A percentile compares a stretch with the other conserved stretches of the same genome.
Evolutionary conservation across 169 alveolate genomes (phyloP).

Genomic region (Eimeria praecox): DNA sequence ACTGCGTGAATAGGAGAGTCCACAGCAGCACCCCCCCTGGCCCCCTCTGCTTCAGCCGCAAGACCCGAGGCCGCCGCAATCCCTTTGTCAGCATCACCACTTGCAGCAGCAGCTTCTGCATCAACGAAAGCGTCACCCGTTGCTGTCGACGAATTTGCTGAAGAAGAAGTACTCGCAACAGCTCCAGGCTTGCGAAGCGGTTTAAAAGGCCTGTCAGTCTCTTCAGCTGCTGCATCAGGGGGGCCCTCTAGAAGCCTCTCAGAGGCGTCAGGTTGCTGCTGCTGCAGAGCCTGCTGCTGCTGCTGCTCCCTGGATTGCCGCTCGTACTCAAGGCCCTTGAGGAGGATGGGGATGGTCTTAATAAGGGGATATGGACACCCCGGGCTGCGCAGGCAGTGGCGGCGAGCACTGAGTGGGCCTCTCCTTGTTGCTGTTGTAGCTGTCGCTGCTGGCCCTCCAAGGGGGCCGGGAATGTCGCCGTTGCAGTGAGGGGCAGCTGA

Average conservation of each 20-base stretch:
- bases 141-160: neutral
- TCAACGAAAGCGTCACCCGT: neutral
- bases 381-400: neutral
- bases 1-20: neutral
- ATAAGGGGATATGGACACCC: constrained; percentile 12
- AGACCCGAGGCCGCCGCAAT: neutral
- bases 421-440: neutral
- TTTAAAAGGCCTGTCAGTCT: neutral
- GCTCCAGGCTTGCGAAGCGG: too few relatives aligned
- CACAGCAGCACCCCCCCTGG: neutral
- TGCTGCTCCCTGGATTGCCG: neutral
- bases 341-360: neutral
- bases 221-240: constrained; percentile 16
- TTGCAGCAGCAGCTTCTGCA: neutral
- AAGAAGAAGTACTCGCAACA: neutral
- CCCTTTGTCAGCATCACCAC: neutral
- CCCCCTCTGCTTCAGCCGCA: neutral
- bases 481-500: neutral
- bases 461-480: neutral
- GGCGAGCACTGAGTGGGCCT: constrained; percentile 22
- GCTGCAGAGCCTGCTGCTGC: constrained; percentile 6
- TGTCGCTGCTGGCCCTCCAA: constrained; percentile 17
- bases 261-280: neutral
- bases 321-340: constrained; percentile 28
- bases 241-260: neutral